These are phyloP conservation scores for Populus tremula DNA, from an alignment of 345 rosid genomes.

Conservation along the genomic window DNA sequence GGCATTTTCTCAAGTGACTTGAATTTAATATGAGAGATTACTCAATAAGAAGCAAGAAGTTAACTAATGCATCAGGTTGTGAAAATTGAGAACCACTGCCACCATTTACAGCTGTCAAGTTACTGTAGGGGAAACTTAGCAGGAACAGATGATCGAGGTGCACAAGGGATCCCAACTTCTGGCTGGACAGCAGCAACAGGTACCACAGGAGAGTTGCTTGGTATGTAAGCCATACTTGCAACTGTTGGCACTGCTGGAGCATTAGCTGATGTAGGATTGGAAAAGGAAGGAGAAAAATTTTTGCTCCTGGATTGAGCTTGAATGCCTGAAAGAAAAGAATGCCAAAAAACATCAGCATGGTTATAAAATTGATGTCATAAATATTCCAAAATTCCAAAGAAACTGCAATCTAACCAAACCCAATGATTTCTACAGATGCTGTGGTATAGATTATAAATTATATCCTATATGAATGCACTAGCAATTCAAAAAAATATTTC, in stretches of 20 bases:
- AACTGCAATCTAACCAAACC: not conserved
- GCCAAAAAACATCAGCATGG: not conserved
- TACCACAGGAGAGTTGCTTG: constrained; percentile 45
- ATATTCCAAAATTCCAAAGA: not conserved
- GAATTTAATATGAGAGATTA: not conserved
- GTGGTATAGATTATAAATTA: not conserved
- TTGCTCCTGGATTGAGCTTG: constrained; percentile 87
- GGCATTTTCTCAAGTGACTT: not conserved
- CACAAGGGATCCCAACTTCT: constrained; percentile 52
- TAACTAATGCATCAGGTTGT: constrained; percentile 48
- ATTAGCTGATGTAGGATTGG: constrained; percentile 41
- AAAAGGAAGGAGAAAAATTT: constrained; percentile 67
- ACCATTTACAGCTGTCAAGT: constrained; percentile 45
- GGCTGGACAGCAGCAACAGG: constrained; percentile 55
- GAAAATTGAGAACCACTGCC: constrained; percentile 45
- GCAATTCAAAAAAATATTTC: not conserved
- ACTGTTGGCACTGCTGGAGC: constrained; percentile 43
- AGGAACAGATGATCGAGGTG: constrained; percentile 45
- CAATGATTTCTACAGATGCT: not conserved
- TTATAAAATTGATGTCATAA: not conserved
- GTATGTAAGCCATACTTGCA: constrained; percentile 49
- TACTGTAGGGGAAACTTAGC: constrained; percentile 56
- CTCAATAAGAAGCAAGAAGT: constrained; percentile 1
- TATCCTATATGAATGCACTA: not conserved
- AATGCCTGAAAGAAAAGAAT: constrained; percentile 49